phyloP scores from a whole-genome alignment of 352 stramenopile genomes.

The Phytophthora gonapodyides region DNA sequence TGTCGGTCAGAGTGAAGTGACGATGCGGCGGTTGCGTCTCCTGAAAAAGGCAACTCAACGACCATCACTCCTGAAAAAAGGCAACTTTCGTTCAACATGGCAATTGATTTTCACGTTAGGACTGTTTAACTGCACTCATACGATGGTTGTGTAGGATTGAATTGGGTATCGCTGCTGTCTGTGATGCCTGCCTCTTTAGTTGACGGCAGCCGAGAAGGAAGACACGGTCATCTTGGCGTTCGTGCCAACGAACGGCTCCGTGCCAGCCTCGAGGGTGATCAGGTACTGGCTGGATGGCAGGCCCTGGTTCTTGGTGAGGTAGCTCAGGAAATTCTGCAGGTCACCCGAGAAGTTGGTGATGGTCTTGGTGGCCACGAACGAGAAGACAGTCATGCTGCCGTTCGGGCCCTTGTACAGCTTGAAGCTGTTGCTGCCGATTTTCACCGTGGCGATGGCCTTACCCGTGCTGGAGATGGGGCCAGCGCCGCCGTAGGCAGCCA shows the following conservation, averaged over 20 bases:
- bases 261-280: conserved; percentile 34
- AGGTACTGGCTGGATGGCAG: conserved; percentile 36
- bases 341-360: conserved; percentile 31
- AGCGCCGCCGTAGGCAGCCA: conserved; percentile 32
- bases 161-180: conserved; percentile 4
- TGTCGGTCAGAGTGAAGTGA: conserved; percentile 3
- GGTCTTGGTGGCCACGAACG: conserved; percentile 33
- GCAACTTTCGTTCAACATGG: conserved; percentile 17
- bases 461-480: conserved; percentile 39
- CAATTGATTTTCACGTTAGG: conserved; percentile 5
- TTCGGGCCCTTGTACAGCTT: conserved; percentile 39
- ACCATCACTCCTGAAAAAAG: conserved; percentile 28
- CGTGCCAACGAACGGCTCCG: conserved; percentile 29
- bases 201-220: conserved; percentile 25
- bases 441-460: conserved; percentile 28
- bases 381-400: conserved; percentile 37
- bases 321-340: conserved; percentile 31
- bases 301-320: conserved; percentile 30
- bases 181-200: conserved; percentile 10
- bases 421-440: conserved; percentile 27
- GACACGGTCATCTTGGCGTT: conserved; percentile 36
- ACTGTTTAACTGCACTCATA: conserved; percentile 12
- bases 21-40: conserved; percentile 19
- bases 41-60: background rate
- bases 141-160: background rate